Conservation (phyloP, 495 filamentous ascomycete species). For the Pyrenopolyporus hunteri region DNA sequence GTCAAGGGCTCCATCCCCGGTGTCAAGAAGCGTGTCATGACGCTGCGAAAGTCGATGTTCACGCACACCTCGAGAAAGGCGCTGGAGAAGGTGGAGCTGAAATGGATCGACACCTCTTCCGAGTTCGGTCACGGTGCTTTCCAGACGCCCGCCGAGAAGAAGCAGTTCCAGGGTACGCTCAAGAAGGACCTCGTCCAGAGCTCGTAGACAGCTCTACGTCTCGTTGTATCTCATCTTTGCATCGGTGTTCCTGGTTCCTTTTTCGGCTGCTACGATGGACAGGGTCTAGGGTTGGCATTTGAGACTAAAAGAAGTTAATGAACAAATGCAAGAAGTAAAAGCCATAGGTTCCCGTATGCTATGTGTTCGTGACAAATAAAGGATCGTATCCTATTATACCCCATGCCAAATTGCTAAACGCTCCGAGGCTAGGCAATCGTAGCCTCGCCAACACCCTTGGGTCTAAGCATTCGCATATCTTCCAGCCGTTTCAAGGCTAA, state of each 20-base stretch:
- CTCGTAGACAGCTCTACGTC: slow-evolving; percentile 61
- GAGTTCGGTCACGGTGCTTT: slow-evolving; percentile 99
- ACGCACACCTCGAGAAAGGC: slow-evolving; percentile 92
- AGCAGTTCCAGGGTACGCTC: slow-evolving; percentile 90
- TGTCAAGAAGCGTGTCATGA: slow-evolving; percentile 99
- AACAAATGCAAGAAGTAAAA: slow-evolving; percentile 52
- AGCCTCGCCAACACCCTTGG: too few species aligned
- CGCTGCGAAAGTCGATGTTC: slow-evolving; percentile 99
- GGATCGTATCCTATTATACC: not conserved
- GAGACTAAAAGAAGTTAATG: slow-evolving; percentile 47
- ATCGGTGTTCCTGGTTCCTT: slow-evolving; percentile 59
- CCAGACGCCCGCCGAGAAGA: slow-evolving; percentile 98
- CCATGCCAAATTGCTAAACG: not conserved
- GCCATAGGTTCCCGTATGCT: slow-evolving; percentile 40
- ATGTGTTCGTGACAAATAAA: slow-evolving; percentile 9
- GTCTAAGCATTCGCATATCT: too few species aligned
- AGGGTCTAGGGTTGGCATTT: slow-evolving; percentile 53
- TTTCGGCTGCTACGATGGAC: slow-evolving; percentile 53
- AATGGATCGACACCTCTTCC: slow-evolving; percentile 99
- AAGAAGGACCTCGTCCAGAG: slow-evolving; percentile 92
- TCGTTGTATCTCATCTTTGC: slow-evolving; percentile 62
- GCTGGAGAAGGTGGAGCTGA: slow-evolving; percentile 98
- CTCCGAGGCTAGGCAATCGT: too few species aligned
- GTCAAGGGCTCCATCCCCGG: slow-evolving; percentile 97
- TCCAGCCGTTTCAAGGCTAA: too few species aligned